Conservation (phyloP, 192 early-diverging fungal species). For the Bifiguratus adelaidae region DNA sequence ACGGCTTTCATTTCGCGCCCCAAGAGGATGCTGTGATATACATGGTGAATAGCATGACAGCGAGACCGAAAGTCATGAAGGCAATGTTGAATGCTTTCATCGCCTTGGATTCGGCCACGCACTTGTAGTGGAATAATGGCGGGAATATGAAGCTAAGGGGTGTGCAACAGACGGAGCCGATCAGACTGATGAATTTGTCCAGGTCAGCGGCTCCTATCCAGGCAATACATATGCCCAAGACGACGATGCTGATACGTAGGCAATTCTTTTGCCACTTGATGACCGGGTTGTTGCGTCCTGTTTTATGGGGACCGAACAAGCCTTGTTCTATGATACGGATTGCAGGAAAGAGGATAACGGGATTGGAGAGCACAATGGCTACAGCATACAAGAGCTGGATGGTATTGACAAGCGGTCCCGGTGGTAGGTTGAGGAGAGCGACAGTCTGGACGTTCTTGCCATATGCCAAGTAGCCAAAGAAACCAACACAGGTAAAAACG, state of each 20-base stretch:
- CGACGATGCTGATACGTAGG: slow-evolving; percentile 53
- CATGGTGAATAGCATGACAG: slow-evolving; percentile 18
- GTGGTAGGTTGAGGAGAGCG: slow-evolving; percentile 74
- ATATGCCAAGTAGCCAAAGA: slow-evolving; percentile 70
- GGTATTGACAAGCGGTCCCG: slow-evolving; percentile 43
- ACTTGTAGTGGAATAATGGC: slow-evolving; percentile 62
- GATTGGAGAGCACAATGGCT: slow-evolving; percentile 83
- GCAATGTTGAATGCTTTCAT: slow-evolving; percentile 37
- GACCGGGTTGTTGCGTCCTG: slow-evolving; percentile 48
- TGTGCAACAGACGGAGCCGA: slow-evolving; percentile 68
- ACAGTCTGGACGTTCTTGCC: slow-evolving; percentile 71
- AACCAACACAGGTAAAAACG: slow-evolving; percentile 65
- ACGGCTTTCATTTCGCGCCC: too few relatives aligned
- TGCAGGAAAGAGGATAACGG: slow-evolving; percentile 76
- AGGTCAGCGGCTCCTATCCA: slow-evolving; percentile 64
- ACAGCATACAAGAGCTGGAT: slow-evolving; percentile 79
- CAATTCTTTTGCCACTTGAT: slow-evolving; percentile 71
- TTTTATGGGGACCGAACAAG: slow-evolving; percentile 45
- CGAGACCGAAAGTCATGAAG: slow-evolving; percentile 53
- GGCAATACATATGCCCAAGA: slow-evolving; percentile 51
- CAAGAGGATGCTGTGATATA: slow-evolving; percentile 10
- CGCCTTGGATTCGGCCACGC: slow-evolving; percentile 30
- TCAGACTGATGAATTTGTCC: slow-evolving; percentile 82
- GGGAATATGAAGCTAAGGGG: slow-evolving; percentile 81
- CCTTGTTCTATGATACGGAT: slow-evolving; percentile 81